These are phyloP conservation scores for Persicaria maculosa DNA, from an alignment of 148 eudicot genomes.

Conservation along the genomic window DNA sequence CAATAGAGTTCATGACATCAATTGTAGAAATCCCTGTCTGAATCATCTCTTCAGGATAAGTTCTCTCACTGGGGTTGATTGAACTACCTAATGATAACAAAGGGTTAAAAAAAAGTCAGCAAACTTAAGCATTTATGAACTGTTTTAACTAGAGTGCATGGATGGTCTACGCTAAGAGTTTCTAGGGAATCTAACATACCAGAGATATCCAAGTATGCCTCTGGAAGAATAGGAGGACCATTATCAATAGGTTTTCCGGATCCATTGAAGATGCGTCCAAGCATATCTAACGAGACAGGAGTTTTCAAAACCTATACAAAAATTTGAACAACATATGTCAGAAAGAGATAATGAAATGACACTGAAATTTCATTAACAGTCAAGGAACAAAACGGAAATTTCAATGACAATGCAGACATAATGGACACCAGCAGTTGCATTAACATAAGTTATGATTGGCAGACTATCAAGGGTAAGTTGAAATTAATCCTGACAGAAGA, in stretches of 20 bases:
- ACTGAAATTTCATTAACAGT: background rate
- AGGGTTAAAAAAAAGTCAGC: background rate
- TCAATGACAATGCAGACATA: background rate
- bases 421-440: background rate
- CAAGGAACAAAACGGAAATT: background rate
- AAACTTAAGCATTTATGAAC: background rate
- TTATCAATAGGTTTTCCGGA: conserved; percentile 98
- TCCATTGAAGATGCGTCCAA: conserved; percentile 97
- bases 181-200: conserved; percentile 36
- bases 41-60: conserved; percentile 99
- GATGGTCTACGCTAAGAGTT: background rate
- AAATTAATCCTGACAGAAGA: background rate
- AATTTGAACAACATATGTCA: background rate
- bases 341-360: background rate
- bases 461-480: background rate
- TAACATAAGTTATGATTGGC: background rate
- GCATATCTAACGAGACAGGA: conserved; percentile 97
- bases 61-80: conserved; percentile 96
- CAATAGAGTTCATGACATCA: conserved; percentile 99
- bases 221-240: conserved; percentile 96
- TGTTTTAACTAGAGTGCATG: background rate
- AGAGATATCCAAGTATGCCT: conserved; percentile 96
- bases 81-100: conserved; percentile 67
- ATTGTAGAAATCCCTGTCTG: conserved; percentile 98
- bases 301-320: conserved; percentile 76